A percentile compares a stretch with the other conserved stretches of the same genome.
phyloP scores from a whole-genome alignment of 1,284 basidiomycete species.

The Naganishia albida region DNA sequence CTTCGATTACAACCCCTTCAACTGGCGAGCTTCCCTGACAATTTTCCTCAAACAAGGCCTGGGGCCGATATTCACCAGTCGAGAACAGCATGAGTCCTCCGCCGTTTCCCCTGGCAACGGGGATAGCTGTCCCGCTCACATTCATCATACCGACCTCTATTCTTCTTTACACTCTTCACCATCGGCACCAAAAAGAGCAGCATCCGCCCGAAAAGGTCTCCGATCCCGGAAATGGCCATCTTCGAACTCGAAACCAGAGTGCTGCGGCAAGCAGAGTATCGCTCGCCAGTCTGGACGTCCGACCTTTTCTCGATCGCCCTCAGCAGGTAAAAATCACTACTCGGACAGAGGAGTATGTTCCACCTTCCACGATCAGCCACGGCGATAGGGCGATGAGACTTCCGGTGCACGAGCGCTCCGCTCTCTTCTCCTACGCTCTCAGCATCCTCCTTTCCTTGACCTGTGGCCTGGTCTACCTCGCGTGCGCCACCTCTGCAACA shows the following conservation, averaged over 20 bases:
- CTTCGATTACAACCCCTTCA: too few relatives aligned
- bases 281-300: background rate
- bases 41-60: too few relatives aligned
- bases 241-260: background rate
- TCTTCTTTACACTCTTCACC: background rate
- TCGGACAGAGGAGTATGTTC: background rate
- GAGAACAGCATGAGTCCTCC: background rate
- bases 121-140: background rate
- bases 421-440: conserved; percentile 1
- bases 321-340: background rate
- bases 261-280: conserved; percentile 2
- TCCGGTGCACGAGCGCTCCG: background rate
- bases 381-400: too few relatives aligned
- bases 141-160: background rate
- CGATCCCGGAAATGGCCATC: background rate
- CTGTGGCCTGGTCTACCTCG: conserved; percentile 24
- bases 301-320: background rate
- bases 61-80: too few relatives aligned
- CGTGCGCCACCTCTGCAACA: background rate
- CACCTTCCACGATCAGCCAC: background rate
- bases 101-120: background rate
- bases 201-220: background rate
- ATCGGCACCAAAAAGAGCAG: background rate
- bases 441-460: conserved; percentile 8
- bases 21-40: too few relatives aligned